Base-by-base conservation (phyloP, 495 filamentous ascomycete genomes). In the Penicillium maclennaniae region DNA sequence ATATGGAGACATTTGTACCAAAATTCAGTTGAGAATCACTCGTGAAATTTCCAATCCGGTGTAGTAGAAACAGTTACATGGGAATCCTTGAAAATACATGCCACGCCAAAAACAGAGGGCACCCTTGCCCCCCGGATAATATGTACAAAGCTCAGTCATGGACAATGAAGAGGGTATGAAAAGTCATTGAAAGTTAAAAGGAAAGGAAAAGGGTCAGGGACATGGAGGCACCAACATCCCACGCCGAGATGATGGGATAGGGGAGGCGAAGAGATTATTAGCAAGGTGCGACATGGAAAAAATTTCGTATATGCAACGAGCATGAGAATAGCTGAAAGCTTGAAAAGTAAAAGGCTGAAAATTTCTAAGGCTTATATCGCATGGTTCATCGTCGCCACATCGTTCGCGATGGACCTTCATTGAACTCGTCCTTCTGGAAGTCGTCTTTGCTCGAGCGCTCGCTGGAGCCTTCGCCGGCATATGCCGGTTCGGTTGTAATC, bases 401-500 rank as follows among this genome's bases (percentile, higher is more conserved):
- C 38, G n/a, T 40, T 19, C 64, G 55, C 1, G 56, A 50, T 23
- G 53, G 58, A 25, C 60, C 23, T 6, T 63, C 55, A 15, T 51
- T 38, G 38, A 59, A 55, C 10, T 63, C 64, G n/a, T 10, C 23
- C 6, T 63, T 54, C 14, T 51, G 37, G 38, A 59, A 55, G n/a
- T 63, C 64, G 14, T 70, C 68, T 27, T 59, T 64, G 57, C 68
- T 71, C n/a, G 71, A 71, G 7, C 61, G 65, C 38, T 60, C 56
- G 45, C 69, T 68, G 4, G 47, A 38, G 9, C 28, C 61, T 26
- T 68, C 67, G 10, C 51, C 49, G 1, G 65, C 60, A 39, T 59
- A 74, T 28, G 72, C 73, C 8, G 70, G 71, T 37, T 76, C 73
- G 17, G 47, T 58, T 1, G 73, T 75, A 49, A 76, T 70, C 44